phyloP scores from a whole-genome alignment of 2,329 filamentous ascomycete species.

The Sclerotinia minor region DNA sequence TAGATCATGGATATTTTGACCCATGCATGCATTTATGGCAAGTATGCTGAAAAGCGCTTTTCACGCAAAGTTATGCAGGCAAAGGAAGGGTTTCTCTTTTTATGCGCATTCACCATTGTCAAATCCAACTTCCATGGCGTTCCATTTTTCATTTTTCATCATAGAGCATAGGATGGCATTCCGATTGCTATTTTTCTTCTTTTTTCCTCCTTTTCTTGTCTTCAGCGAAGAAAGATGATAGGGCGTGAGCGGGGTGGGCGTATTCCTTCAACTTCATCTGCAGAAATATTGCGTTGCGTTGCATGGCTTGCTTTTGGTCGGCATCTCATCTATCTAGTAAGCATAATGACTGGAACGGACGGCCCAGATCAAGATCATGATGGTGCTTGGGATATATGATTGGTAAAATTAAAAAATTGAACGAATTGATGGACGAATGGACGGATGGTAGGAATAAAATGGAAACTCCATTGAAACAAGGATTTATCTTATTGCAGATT shows the following conservation, averaged over 20 bases:
- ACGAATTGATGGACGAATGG: neutral
- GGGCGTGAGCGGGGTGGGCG: constrained; percentile 14
- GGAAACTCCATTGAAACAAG: neutral
- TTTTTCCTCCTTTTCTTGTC: neutral
- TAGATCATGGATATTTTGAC: constrained; percentile 2
- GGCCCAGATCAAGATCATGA: constrained; percentile 6
- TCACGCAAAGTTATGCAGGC: neutral
- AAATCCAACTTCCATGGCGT: constrained; percentile 18
- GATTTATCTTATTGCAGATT: neutral
- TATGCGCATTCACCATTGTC: neutral
- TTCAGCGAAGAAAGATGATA: neutral
- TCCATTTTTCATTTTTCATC: constrained; percentile 19
- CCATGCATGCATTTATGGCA: neutral
- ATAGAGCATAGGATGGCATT: constrained; percentile 19
- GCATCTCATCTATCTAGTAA: neutral
- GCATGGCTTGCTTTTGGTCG: constrained; percentile 1
- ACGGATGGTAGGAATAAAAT: neutral
- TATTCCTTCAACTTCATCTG: neutral
- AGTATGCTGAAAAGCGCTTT: constrained; percentile 8
- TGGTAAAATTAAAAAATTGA: constrained; percentile 8
- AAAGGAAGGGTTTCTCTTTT: neutral
- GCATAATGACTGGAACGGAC: neutral
- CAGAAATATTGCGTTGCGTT: neutral
- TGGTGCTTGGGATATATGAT: neutral
- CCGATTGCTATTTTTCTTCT: constrained; percentile 1